Conservation (phyloP, 2,329 filamentous ascomycete species). For the Metarhizium sp. region DNA sequence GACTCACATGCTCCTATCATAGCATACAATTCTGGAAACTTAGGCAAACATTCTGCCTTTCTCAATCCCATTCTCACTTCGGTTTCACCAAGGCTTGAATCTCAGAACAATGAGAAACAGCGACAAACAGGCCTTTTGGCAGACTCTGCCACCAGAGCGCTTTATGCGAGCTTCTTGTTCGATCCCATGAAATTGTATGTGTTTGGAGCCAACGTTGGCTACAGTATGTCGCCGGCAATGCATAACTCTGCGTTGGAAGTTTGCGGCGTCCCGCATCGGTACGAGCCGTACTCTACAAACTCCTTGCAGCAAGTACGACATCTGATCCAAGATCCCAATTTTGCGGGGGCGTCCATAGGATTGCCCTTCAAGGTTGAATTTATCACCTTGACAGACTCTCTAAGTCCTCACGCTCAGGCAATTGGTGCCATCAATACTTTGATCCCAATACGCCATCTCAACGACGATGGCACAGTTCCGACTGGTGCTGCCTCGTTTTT, state of each 20-base stretch:
- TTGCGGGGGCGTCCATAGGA: slow-evolving; percentile 63
- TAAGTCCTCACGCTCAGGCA: slow-evolving; percentile 63
- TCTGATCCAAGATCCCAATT: slow-evolving; percentile 54
- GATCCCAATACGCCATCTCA: slow-evolving; percentile 56
- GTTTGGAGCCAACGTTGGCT: slow-evolving; percentile 61
- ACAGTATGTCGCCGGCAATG: slow-evolving; percentile 70
- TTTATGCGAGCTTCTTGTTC: slow-evolving; percentile 57
- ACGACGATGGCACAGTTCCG: slow-evolving; percentile 47
- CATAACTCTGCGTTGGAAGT: slow-evolving; percentile 60
- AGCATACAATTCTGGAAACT: slow-evolving; percentile 53
- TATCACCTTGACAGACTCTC: slow-evolving; percentile 56
- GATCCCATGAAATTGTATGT: slow-evolving; percentile 66
- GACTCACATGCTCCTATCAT: slow-evolving; percentile 43
- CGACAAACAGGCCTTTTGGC: slow-evolving; percentile 40
- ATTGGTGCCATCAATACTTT: slow-evolving; percentile 72
- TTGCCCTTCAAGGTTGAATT: slow-evolving; percentile 69
- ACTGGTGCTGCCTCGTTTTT: slow-evolving; percentile 39
- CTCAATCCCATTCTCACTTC: slow-evolving; percentile 56
- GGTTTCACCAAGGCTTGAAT: slow-evolving; percentile 37
- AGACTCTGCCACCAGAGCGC: slow-evolving; percentile 51
- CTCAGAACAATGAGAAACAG: slow-evolving; percentile 12
- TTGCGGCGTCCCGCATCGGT: slow-evolving; percentile 61
- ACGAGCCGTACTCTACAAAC: slow-evolving; percentile 53
- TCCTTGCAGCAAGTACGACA: slow-evolving; percentile 54
- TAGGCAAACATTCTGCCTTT: slow-evolving; percentile 55